Evolutionary conservation across 345 rosid species (phyloP), one percentile per base, ranked within the genome.

Genomic region (Ailanthus altissimus): DNA sequence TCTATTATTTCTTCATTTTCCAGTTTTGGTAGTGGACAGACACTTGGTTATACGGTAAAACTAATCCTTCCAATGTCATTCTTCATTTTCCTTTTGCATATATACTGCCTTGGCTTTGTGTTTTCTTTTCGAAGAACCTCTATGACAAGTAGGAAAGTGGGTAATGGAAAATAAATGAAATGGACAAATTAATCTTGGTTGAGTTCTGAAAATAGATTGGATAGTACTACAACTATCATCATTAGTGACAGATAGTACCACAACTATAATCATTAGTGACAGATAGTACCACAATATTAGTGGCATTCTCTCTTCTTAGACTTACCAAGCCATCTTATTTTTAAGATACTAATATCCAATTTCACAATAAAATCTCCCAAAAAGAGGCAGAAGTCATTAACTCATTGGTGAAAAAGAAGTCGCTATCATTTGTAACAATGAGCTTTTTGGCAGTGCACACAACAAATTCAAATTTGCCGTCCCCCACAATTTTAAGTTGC

Each of bases 151-250:
- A 13, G 53, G 28, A 2, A 70, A 69, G n/a, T 54, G 3, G 54
- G 71, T 9, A 43, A 67, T 21, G 60, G 12, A 25, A 67, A 71
- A 71, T 43, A 5, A 36, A 46, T 47, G 43, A 64, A 62, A 20
- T 15, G 59, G 32, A 62, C 60, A 50, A 4, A n/a, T 32, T 32
- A 32, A 32, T 71, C 59, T 50, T 53, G 21, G 40, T 38, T 51
- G 77, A 49, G 36, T 75, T 64, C 54, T 25, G 60, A 40, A 75
- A 75, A 21, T 28, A 26, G 25, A 15, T 47, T 60, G 76, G 67
- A 60, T 61, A 20, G 67, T 47, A 74, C 68, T 47, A 74, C 68
- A 74, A 26, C 26, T 9, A 61, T 57, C 45, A 61, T 57, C 43
- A 28, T 46, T 32, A 28, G 46, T 61, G 77, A 45, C 46, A 20